Evolutionary conservation across 192 early-diverging fungal genomes (phyloP), one percentile per base, ranked within the genome.

Genomic region (Coemansia sp.): DNA sequence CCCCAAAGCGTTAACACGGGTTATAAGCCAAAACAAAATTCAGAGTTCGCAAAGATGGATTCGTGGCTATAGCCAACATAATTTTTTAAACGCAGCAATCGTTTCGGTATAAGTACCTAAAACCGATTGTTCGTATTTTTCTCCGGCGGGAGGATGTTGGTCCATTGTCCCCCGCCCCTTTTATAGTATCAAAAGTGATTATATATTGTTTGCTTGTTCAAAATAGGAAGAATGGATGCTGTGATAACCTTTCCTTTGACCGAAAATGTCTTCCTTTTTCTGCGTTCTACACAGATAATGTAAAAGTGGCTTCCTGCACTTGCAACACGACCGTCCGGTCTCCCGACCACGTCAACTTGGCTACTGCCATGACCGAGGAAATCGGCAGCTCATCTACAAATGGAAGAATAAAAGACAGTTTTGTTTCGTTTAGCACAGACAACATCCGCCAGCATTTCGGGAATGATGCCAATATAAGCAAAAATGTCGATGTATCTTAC

Each of bases 231-330:
- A 45, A 45, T 17, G 13, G 5, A 45, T 1, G 38, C 11, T 40
- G 11, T 40, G 7, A 40, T 40, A 40, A 40, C 5, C 38, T 40
- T 40, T 29, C 29, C 38, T 5, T 4, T 40, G 38, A 29, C 29
- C 7, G 5, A 5, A 40, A 40, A n/a, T 19, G 15, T 19, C n/a
- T 8, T 48, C 6, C 20, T 25, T 9, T 20, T 57, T 13, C 23
- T 9, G 33, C n/a, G 14, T 8, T 36, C 54, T 29, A 75, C 11
- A 81, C 54, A 1, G 74, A 72, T 23, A 81, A 63, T 41, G 79
- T 73, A 49, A 81, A 81, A 45, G 67, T 72, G 35, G 79, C 79
- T 29, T 81, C 79, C 11, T 65, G 64, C 25, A 81, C 66, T 19
- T 61, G 73, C 60, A 81, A 58, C 22, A 72, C 49, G 25, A 81